Conservation (phyloP, 2,329 filamentous ascomycete species). For the Fusarium algeriense region DNA sequence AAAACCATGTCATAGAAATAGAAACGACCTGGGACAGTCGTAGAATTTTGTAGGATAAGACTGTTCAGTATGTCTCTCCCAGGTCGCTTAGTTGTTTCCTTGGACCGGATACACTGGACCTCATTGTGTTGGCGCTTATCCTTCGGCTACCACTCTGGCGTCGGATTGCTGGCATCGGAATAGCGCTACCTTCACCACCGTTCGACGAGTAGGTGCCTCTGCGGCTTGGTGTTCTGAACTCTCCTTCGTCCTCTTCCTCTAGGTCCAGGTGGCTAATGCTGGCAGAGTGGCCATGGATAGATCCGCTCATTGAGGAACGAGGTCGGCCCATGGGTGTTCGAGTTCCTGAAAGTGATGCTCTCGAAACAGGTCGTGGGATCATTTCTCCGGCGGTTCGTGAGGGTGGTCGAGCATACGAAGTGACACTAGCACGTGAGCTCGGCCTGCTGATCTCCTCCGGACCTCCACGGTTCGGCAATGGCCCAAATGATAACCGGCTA, state of each 20-base stretch:
- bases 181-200: constrained; percentile 60
- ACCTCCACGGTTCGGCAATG: constrained; percentile 66
- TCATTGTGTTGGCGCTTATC: constrained; percentile 54
- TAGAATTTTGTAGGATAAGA: constrained; percentile 14
- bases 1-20: constrained; percentile 40
- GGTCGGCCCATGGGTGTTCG: constrained; percentile 77
- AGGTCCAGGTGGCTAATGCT: constrained; percentile 69
- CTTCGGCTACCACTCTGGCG: constrained; percentile 61
- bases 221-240: constrained; percentile 66
- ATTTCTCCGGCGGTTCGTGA: constrained; percentile 64
- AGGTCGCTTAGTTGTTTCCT: constrained; percentile 61
- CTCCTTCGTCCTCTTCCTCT: constrained; percentile 57
- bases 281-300: constrained; percentile 68
- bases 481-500: constrained; percentile 73
- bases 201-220: constrained; percentile 66
- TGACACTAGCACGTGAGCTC: constrained; percentile 77
- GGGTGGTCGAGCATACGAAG: constrained; percentile 65
- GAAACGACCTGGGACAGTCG: constrained; percentile 28
- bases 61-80: constrained; percentile 65
- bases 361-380: constrained; percentile 72
- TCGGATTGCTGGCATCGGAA: constrained; percentile 60
- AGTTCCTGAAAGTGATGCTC: constrained; percentile 69
- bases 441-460: constrained; percentile 69
- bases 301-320: constrained; percentile 77
- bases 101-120: constrained; percentile 51